Evolutionary conservation across 306 rosid species (phyloP).

Genomic region (Prinsepia uniflora): DNA sequence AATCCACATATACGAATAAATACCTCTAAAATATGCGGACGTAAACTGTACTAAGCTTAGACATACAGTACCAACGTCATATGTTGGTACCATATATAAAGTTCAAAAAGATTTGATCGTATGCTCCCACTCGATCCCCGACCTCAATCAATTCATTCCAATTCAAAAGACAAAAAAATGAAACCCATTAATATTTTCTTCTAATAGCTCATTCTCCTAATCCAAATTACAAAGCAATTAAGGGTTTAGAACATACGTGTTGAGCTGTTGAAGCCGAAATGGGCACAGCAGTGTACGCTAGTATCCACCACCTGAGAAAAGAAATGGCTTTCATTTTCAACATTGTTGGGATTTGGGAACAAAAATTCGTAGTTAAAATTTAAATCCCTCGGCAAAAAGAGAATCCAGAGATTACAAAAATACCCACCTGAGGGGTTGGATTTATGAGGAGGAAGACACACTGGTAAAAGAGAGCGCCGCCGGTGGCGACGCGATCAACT

Average conservation of each 20-base stretch:
- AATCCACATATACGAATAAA: too few relatives aligned
- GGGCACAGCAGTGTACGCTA: constrained; percentile 43
- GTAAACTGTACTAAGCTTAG: too few relatives aligned
- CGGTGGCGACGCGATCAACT: constrained; percentile 56
- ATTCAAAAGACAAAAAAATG: not conserved
- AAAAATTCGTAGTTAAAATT: too few relatives aligned
- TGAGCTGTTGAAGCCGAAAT: constrained; percentile 48
- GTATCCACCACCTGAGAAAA: constrained; percentile 50
- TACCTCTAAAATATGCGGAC: too few relatives aligned
- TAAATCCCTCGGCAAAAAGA: not conserved
- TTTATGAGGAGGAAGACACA: constrained; percentile 71
- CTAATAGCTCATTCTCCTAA: not conserved
- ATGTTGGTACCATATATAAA: too few relatives aligned
- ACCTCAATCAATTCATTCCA: not conserved
- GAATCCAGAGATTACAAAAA: not conserved
- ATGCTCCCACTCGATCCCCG: too few relatives aligned
- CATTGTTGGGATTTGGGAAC: not conserved
- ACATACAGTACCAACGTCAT: too few relatives aligned
- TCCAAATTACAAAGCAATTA: not conserved
- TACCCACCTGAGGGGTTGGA: constrained; percentile 67
- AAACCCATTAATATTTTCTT: not conserved
- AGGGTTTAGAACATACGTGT: constrained; percentile 41
- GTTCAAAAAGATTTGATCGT: too few relatives aligned
- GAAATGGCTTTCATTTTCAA: too few relatives aligned
- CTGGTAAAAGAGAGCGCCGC: constrained; percentile 69